Evolutionary conservation across 768 basidiomycete genomes (phyloP).

Genomic region (Paxillus ammoniavirescens): DNA sequence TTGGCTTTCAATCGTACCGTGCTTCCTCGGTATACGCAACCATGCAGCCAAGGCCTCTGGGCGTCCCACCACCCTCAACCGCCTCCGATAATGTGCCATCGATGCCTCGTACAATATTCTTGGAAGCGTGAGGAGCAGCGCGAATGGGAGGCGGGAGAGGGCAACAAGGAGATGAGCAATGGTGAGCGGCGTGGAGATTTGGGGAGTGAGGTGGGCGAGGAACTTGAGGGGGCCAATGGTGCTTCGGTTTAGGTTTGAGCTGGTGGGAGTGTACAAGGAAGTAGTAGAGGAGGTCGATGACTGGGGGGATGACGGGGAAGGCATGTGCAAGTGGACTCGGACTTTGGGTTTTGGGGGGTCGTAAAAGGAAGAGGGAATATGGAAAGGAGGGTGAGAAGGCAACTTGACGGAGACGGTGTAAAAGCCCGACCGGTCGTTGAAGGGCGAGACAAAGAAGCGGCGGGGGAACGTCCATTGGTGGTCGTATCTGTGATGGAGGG

Average conservation of each 20-base stretch:
- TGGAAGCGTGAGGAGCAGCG: constrained; percentile 51
- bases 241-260: background rate
- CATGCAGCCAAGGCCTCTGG: constrained; percentile 48
- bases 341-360: constrained; percentile 33
- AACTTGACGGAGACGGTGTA: constrained; percentile 56
- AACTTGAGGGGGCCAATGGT: constrained; percentile 32
- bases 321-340: constrained; percentile 40
- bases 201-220: constrained; percentile 32
- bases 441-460: constrained; percentile 74
- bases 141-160: constrained; percentile 46
- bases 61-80: constrained; percentile 53
- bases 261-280: background rate
- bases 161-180: constrained; percentile 33
- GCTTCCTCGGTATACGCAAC: constrained; percentile 6
- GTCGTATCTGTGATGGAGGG: constrained; percentile 41
- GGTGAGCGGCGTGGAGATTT: constrained; percentile 38
- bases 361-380: background rate
- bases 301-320: constrained; percentile 28
- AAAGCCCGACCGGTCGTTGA: constrained; percentile 67
- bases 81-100: constrained; percentile 57
- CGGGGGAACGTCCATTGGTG: constrained; percentile 67
- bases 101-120: constrained; percentile 64
- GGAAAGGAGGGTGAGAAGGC: constrained; percentile 37
- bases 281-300: constrained; percentile 29
- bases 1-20: too few relatives aligned